A percentile compares a stretch with the other conserved stretches of the same genome.
Conservation (phyloP, 1,139 yeast species). For the Citeromyces siamensis region DNA sequence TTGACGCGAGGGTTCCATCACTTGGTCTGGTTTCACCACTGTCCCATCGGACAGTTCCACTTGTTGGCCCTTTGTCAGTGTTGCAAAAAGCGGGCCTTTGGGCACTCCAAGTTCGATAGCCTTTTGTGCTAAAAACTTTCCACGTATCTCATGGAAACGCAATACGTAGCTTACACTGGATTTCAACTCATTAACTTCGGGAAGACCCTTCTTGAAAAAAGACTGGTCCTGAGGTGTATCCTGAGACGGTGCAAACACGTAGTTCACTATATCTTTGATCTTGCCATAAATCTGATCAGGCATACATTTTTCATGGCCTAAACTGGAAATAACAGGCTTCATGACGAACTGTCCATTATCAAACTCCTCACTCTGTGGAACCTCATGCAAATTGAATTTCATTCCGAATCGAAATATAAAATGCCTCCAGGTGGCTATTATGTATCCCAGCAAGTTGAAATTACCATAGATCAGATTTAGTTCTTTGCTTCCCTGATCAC, state of each 20-base stretch:
- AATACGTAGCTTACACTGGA: slow-evolving; percentile 47
- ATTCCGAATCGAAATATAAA: slow-evolving; percentile 82
- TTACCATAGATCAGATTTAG: slow-evolving; percentile 32
- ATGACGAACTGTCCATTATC: slow-evolving; percentile 43
- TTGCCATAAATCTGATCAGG: slow-evolving; percentile 4
- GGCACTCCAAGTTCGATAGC: slow-evolving; percentile 57
- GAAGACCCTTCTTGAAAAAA: neutral
- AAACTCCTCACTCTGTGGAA: slow-evolving; percentile 23
- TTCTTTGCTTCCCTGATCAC: slow-evolving; percentile 60
- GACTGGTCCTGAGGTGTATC: slow-evolving; percentile 1
- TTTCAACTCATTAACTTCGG: neutral
- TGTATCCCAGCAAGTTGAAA: slow-evolving; percentile 31
- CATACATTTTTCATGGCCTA: neutral
- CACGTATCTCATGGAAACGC: slow-evolving; percentile 56
- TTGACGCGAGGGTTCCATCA: slow-evolving; percentile 45
- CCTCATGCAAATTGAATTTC: slow-evolving; percentile 28
- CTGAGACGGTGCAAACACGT: slow-evolving; percentile 1
- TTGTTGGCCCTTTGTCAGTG: slow-evolving; percentile 46
- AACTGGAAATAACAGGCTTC: slow-evolving; percentile 30
- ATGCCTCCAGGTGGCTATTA: slow-evolving; percentile 72
- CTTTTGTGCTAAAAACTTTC: slow-evolving; percentile 55
- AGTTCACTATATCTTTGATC: neutral
- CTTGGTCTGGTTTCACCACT: slow-evolving; percentile 54
- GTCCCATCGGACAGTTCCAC: slow-evolving; percentile 51
- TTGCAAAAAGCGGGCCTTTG: slow-evolving; percentile 45